Conservation (phyloP, 345 rosid genomes). For the Garcia nutans region DNA sequence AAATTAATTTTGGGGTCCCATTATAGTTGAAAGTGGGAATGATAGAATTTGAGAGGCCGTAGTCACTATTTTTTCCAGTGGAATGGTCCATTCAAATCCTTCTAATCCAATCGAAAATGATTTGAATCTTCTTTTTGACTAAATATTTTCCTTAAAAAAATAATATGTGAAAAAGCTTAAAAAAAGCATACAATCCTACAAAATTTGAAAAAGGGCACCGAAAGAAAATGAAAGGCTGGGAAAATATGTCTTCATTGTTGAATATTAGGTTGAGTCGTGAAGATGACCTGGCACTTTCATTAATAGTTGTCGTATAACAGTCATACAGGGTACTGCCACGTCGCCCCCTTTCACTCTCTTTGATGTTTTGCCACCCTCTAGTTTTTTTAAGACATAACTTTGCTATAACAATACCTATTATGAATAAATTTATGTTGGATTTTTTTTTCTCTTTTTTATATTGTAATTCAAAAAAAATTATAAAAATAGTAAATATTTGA, state of each 20-base stretch:
- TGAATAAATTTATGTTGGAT: too few species aligned
- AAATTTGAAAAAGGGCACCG: background rate
- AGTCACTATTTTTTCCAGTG: background rate
- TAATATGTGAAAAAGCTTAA: background rate
- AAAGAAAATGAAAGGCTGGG: background rate
- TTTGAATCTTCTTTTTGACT: slow-evolving; percentile 31
- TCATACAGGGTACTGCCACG: slow-evolving; percentile 21
- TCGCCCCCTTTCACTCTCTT: background rate
- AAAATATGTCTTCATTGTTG: slow-evolving; percentile 23
- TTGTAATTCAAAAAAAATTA: too few species aligned
- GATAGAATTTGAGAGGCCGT: background rate
- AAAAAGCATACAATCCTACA: slow-evolving; percentile 2
- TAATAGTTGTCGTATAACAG: slow-evolving; percentile 8
- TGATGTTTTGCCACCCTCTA: background rate
- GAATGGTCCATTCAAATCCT: slow-evolving; percentile 18
- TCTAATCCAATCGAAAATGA: slow-evolving; percentile 16
- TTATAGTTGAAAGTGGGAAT: background rate
- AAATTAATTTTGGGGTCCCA: background rate
- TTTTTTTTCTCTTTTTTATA: too few species aligned
- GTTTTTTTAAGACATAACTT: too few species aligned
- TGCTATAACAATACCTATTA: too few species aligned
- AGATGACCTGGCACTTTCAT: slow-evolving; percentile 5
- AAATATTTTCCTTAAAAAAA: background rate
- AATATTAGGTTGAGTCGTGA: background rate
- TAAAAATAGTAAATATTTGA: too few species aligned